Conservation (phyloP, 176 grass and related monocot genomes). For the Oryza australiensis region DNA sequence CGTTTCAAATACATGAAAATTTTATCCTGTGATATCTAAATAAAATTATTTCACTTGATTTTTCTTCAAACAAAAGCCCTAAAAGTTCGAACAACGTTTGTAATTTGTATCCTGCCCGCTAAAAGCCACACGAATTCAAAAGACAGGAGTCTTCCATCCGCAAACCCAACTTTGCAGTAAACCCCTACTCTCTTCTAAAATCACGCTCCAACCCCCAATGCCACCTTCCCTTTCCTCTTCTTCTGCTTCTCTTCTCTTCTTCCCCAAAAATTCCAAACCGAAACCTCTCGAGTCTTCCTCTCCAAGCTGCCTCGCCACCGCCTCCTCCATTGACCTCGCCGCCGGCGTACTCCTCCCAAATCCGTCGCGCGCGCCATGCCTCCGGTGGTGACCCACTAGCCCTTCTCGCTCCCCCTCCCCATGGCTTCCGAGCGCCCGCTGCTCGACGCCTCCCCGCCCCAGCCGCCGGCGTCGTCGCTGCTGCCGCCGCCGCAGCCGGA, state of each 20-base stretch:
- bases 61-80: not conserved
- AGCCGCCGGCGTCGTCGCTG: conserved; percentile 26
- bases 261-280: conserved; percentile 1
- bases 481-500: conserved; percentile 44
- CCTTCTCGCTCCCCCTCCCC: not conserved
- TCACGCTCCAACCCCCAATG: not conserved
- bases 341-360: conserved; percentile 27
- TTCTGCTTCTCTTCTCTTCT: not conserved
- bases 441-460: not conserved
- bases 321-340: conserved; percentile 41
- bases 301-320: conserved; percentile 22
- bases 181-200: not conserved
- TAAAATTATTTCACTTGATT: not conserved
- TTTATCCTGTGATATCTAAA: not conserved
- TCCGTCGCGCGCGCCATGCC: conserved; percentile 22
- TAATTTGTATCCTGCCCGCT: not conserved
- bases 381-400: not conserved
- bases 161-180: not conserved
- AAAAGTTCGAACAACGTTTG: not conserved
- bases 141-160: not conserved
- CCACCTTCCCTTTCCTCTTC: not conserved
- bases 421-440: conserved; percentile 58
- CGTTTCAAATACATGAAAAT: not conserved
- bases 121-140: not conserved
- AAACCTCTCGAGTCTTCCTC: conserved; percentile 18